A percentile compares a stretch with the other conserved stretches of the same genome.
Conservation (phyloP, 495 filamentous ascomycete genomes). For the Aspergillus sclerotiicarbonarius region DNA sequence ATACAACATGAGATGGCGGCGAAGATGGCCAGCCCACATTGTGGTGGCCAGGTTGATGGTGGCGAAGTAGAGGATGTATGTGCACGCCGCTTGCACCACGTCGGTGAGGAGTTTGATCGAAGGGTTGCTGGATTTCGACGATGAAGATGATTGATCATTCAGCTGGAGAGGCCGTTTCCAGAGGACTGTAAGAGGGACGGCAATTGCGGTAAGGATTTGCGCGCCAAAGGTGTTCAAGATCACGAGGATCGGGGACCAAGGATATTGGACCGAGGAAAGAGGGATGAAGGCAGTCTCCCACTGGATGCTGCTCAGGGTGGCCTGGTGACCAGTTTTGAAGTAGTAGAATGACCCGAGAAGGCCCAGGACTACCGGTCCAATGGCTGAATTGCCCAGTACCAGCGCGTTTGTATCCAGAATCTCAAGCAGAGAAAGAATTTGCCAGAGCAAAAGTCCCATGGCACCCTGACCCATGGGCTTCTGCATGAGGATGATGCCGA, state of each 20-base stretch:
- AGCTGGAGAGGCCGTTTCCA: constrained; percentile 70
- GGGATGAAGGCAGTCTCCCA: constrained; percentile 98
- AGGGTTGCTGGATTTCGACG: constrained; percentile 46
- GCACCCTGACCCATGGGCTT: constrained; percentile 94
- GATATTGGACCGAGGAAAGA: constrained; percentile 76
- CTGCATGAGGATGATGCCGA: constrained; percentile 74
- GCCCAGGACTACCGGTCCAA: constrained; percentile 82
- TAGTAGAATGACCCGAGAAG: constrained; percentile 87
- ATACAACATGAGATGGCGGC: constrained; percentile 94
- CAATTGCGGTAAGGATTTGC: constrained; percentile 75
- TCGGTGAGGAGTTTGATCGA: constrained; percentile 56
- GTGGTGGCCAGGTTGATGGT: constrained; percentile 79
- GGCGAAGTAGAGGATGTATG: constrained; percentile 76
- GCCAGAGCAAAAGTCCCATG: constrained; percentile 73
- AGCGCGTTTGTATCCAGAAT: constrained; percentile 78
- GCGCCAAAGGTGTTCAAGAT: constrained; percentile 84
- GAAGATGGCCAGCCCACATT: constrained; percentile 80
- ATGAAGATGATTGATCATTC: constrained; percentile 27
- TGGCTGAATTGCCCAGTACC: constrained; percentile 56
- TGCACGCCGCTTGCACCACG: constrained; percentile 65
- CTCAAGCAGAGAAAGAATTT: constrained; percentile 84
- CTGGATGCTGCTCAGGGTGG: constrained; percentile 81
- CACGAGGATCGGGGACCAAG: constrained; percentile 81
- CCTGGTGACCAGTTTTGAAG: constrained; percentile 98
- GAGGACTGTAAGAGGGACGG: constrained; percentile 76